Base-by-base conservation (phyloP, 2,329 filamentous ascomycete genomes). In the Pseudohalonectria lignicola region DNA sequence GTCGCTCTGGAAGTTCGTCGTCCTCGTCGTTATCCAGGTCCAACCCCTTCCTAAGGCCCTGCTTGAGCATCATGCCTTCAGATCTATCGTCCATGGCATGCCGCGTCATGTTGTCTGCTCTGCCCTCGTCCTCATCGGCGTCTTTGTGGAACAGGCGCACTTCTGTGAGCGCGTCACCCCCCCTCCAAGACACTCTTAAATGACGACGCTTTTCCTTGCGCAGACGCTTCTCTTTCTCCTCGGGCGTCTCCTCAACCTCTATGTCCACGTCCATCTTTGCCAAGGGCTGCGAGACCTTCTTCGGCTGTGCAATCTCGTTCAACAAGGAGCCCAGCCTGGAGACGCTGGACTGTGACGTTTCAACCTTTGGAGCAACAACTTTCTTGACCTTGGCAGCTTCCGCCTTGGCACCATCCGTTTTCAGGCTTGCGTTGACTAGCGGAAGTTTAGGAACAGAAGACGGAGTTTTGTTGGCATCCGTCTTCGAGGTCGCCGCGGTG, bases 41-140 rank as follows among this genome's bases (percentile, higher is more conserved):
- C 7, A 34, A 19, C 1, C 41, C 41, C 32, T 67, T 62, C 20
- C 66, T 64, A 7, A 66, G 61, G 33, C 69, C 63, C 45, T 69
- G 66, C 49, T 77, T 79, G 37, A 79, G 61, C 47, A 81, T 76
- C 64, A 82, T 77, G 35, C 83, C 80, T 50, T 85, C 84, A 5
- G 76, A 78, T 36, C 77, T 76, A 49, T 85, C 79, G 52, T 87
- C 82, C 21, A 73, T 72, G 4, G 80, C 80, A 54, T 87, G 82
- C 35, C 76, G 75, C 30, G 80, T 71, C 68, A 85, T 78, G 49
- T 76, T 81, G 39, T 70, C 66, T 39, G 75, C 72, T 39, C 82
- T 71, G 38, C 77, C 79, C 41, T 78, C 68, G 4, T 85, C 80
- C 51, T 86, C 82, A 2, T 73, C 70, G 2, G 75, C 76, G 43